phyloP scores from a whole-genome alignment of 75 land plant genomes.

The Sequoiadendron giganteum region DNA sequence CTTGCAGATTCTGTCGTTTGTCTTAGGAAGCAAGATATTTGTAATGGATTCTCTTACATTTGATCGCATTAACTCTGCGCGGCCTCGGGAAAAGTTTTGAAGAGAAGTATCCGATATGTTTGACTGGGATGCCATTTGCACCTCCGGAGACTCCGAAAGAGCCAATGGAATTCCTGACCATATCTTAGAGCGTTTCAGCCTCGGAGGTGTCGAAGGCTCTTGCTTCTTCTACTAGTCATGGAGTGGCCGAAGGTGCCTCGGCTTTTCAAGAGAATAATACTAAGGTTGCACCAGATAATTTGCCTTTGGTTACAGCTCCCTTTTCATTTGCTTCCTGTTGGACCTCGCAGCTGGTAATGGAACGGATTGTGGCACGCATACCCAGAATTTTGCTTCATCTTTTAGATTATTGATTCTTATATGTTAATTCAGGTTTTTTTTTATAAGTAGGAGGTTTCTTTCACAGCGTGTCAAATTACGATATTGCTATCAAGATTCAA shows the following conservation, averaged over 20 bases:
- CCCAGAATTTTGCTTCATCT: conserved; percentile 14
- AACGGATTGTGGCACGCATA: conserved; percentile 28
- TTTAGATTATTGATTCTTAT: neutral
- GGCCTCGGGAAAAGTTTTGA: no score
- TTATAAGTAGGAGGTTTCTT: no score
- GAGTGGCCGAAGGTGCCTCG: neutral
- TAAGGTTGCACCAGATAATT: neutral
- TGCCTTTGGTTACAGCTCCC: conserved; percentile 23
- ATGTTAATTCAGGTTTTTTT: neutral
- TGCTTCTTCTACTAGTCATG: neutral
- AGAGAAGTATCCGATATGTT: no score
- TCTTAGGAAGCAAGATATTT: neutral
- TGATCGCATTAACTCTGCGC: neutral
- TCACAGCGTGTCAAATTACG: no score
- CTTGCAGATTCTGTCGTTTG: neutral
- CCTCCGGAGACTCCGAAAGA: conserved; percentile 81
- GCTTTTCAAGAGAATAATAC: neutral
- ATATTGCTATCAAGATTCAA: no score
- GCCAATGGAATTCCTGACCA: conserved; percentile 91
- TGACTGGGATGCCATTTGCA: neutral
- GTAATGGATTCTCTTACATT: neutral
- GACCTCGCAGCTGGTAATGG: conserved; percentile 43
- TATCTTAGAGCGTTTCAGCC: conserved; percentile 88
- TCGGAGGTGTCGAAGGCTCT: conserved; percentile 70
- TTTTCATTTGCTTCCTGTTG: conserved; percentile 23